Percentiles rank a stretch among this genome's conserved stretches.
Conservation (phyloP, 805 yeast species). For the Saturnispora zaruensis region DNA sequence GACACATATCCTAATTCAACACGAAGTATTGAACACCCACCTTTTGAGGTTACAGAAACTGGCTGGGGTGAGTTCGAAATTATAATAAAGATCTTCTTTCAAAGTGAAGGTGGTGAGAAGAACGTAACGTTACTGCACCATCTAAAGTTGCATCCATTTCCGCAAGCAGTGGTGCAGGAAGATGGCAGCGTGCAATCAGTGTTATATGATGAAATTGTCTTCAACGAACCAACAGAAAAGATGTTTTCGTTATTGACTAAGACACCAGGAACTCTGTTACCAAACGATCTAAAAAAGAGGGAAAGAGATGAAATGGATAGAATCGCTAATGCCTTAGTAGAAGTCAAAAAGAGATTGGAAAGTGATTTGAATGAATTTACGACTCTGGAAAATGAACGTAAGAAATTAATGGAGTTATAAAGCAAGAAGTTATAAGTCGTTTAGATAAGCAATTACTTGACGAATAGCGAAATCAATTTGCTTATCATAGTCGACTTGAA, state of each 20-base stretch:
- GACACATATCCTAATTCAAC: constrained; percentile 87
- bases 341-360: constrained; percentile 23
- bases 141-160: constrained; percentile 81
- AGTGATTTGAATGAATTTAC: constrained; percentile 21
- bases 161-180: constrained; percentile 21
- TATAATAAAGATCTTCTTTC: constrained; percentile 76
- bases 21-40: constrained; percentile 82
- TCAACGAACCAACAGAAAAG: constrained; percentile 90
- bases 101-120: constrained; percentile 82
- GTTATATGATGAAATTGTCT: constrained; percentile 83
- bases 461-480: constrained; percentile 15
- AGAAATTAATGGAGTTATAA: constrained; percentile 18
- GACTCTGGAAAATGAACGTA: constrained; percentile 25
- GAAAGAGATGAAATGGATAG: constrained; percentile 61
- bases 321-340: constrained; percentile 31
- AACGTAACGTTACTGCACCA: constrained; percentile 81
- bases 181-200: constrained; percentile 46
- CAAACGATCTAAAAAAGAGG: constrained; percentile 34
- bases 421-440: neutral
- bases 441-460: constrained; percentile 1
- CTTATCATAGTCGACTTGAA: constrained; percentile 23
- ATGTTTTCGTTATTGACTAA: constrained; percentile 71
- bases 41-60: constrained; percentile 90
- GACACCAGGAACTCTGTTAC: constrained; percentile 49
- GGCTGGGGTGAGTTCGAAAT: constrained; percentile 99